These are phyloP conservation scores for Trametes cinnabarina DNA, from an alignment of 768 basidiomycete genomes.

Conservation along the genomic window DNA sequence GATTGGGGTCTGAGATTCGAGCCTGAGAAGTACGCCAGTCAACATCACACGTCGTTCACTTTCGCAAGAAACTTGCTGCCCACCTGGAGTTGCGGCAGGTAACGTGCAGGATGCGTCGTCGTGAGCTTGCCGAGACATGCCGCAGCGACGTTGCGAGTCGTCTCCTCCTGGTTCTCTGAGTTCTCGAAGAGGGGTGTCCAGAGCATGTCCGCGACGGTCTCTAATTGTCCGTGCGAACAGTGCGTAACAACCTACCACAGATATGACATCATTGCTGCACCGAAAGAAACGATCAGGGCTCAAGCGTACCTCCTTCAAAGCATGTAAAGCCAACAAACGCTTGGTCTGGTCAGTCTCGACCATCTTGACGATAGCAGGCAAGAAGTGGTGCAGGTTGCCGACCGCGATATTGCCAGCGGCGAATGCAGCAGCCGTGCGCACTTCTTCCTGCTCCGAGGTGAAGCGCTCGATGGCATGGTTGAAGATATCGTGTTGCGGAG, in stretches of 20 bases:
- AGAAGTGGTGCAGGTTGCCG: slow-evolving; percentile 84
- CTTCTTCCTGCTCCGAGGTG: slow-evolving; percentile 75
- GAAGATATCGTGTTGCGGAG: slow-evolving; percentile 77
- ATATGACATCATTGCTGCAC: background rate
- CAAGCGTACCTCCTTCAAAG: slow-evolving; percentile 78
- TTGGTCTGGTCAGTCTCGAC: slow-evolving; percentile 74
- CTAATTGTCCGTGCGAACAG: slow-evolving; percentile 79
- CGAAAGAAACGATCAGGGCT: background rate
- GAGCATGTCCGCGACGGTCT: slow-evolving; percentile 81
- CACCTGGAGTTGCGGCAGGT: slow-evolving; percentile 90
- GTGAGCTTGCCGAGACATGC: slow-evolving; percentile 96
- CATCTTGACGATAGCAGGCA: slow-evolving; percentile 80
- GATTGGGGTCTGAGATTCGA: slow-evolving; percentile 64
- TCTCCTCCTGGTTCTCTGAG: slow-evolving; percentile 87
- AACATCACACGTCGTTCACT: background rate
- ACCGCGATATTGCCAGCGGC: slow-evolving; percentile 96
- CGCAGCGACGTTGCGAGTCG: slow-evolving; percentile 90
- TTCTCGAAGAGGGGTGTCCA: slow-evolving; percentile 94
- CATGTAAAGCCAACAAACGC: slow-evolving; percentile 83
- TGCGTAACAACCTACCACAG: slow-evolving; percentile 79
- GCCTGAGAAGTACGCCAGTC: slow-evolving; percentile 39
- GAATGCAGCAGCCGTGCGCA: slow-evolving; percentile 89
- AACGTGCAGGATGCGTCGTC: slow-evolving; percentile 84
- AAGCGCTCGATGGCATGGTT: slow-evolving; percentile 71
- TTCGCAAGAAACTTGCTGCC: slow-evolving; percentile 18